Conservation (phyloP, 2,329 filamentous ascomycete species). For the Chaetomium strumarium region DNA sequence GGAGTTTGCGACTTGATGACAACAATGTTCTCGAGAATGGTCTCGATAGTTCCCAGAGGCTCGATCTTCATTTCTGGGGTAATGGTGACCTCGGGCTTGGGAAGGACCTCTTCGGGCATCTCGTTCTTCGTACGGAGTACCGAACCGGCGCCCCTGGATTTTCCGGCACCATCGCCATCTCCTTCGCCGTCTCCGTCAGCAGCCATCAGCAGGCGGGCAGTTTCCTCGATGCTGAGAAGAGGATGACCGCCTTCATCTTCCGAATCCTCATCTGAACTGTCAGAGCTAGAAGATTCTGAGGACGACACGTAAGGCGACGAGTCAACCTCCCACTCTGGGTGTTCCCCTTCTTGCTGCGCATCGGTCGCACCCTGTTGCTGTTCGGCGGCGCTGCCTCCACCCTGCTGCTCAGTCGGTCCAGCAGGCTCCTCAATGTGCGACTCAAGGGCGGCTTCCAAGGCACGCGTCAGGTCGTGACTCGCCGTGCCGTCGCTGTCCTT, state of each 20-base stretch:
- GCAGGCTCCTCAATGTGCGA: constrained; percentile 2
- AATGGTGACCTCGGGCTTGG: constrained; percentile 73
- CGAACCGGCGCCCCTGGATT: constrained; percentile 31
- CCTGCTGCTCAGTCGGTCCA: not conserved
- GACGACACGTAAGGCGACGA: constrained; percentile 71
- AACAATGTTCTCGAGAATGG: constrained; percentile 70
- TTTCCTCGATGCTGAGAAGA: constrained; percentile 73
- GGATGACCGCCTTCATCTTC: constrained; percentile 61
- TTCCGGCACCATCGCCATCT: constrained; percentile 51
- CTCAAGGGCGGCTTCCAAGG: constrained; percentile 40
- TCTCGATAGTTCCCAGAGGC: constrained; percentile 68
- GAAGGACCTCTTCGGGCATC: constrained; percentile 53
- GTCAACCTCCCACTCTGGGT: constrained; percentile 80
- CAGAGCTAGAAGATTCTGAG: constrained; percentile 51
- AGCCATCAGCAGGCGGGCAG: constrained; percentile 78
- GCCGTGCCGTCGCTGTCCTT: constrained; percentile 4
- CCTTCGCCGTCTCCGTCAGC: constrained; percentile 75
- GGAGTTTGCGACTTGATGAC: constrained; percentile 73
- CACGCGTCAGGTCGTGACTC: constrained; percentile 37
- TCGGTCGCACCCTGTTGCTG: constrained; percentile 8
- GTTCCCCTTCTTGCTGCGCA: constrained; percentile 25
- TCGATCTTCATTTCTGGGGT: constrained; percentile 71
- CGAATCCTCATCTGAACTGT: constrained; percentile 48
- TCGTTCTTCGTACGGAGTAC: constrained; percentile 81
- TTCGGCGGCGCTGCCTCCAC: constrained; percentile 9